Evolutionary conservation across 2,329 filamentous ascomycete species (phyloP), one percentile per base, ranked within the genome.

Genomic region (Teratosphaeria pseudoeucalypti): DNA sequence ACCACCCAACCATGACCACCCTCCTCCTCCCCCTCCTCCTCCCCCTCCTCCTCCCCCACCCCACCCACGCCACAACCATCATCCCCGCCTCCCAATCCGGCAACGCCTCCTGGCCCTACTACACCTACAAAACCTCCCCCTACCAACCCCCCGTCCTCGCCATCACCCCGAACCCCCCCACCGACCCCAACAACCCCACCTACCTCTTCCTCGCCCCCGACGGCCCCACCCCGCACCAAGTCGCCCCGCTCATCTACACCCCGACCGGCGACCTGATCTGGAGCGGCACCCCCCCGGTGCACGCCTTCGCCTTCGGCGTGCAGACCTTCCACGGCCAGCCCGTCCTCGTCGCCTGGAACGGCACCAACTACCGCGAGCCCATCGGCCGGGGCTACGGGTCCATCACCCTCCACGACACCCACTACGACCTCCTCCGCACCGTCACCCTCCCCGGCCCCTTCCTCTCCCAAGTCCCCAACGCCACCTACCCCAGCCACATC

Each of bases 331-430:
- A 52, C 3, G 59, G 61, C 52, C 54, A 64, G 55, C 58, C 54
- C 10, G 58, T 60, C 11, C 60, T 68, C 29, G 64, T 60, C 1
- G 66, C 62, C 54, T 69, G 66, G 62, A 58, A 63, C 27, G 67
- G 67, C 4, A 66, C 47, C 54, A 59, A 53, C 27, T 62, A 60
- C 47, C 58, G 55, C 9, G 60, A 62, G 58, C 60, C 60, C 32
- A 53, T 62, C 29, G 66, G 65, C 2, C 61, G 66, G 37, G 66
- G 67, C 6, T 67, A 68, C 57, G 66, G 67, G 10, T 62, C 61
- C 34, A 61, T 66, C n/a, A 61, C 62, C 2, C 59, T 69, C 19
- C 29, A 63, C 19, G 60, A 69, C 26, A 57, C 58, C 12, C 58
- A 59, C 7, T 68, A 69, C 43, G 61, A 66, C 19, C 29, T 58